These are phyloP conservation scores for Nicotiana knightiana DNA, from an alignment of 257 asterid genomes.

Conservation along the genomic window DNA sequence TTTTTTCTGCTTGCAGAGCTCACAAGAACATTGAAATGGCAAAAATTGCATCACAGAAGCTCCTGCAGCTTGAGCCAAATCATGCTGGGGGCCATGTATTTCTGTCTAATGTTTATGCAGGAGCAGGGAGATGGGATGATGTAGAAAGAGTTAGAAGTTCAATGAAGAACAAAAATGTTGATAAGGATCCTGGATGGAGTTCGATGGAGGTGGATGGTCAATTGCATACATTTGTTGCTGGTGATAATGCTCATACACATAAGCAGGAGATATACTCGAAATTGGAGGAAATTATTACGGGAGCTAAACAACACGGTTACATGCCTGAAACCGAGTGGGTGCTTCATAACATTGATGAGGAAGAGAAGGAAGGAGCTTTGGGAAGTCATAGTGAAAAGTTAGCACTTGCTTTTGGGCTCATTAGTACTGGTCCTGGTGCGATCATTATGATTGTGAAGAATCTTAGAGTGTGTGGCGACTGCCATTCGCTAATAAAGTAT, in stretches of 20 bases:
- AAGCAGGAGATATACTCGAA: conserved; percentile 26
- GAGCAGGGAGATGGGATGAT: conserved; percentile 35
- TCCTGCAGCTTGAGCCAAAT: conserved; percentile 31
- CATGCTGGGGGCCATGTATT: conserved; percentile 39
- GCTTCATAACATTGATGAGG: conserved; percentile 41
- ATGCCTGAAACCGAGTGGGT: conserved; percentile 36
- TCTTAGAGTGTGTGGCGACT: conserved; percentile 38
- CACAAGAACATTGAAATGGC: conserved; percentile 38
- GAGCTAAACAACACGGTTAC: conserved; percentile 31
- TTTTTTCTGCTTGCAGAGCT: conserved; percentile 41
- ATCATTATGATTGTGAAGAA: conserved; percentile 34
- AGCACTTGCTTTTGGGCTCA: conserved; percentile 41
- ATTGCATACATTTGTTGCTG: conserved; percentile 34
- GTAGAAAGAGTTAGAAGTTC: conserved; percentile 34
- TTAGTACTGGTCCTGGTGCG: conserved; percentile 21
- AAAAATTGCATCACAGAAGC: conserved; percentile 25
- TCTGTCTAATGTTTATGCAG: conserved; percentile 33
- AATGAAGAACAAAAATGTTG: conserved; percentile 30
- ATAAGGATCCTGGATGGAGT: conserved; percentile 45
- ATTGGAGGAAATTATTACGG: conserved; percentile 20
- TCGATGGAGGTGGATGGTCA: conserved; percentile 30
- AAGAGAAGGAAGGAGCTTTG: conserved; percentile 37
- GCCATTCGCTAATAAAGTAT: conserved; percentile 35
- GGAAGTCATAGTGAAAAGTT: conserved; percentile 39
- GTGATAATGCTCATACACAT: conserved; percentile 27